Conservation (phyloP, 495 filamentous ascomycete species). For the Aspergillus homomorphus region DNA sequence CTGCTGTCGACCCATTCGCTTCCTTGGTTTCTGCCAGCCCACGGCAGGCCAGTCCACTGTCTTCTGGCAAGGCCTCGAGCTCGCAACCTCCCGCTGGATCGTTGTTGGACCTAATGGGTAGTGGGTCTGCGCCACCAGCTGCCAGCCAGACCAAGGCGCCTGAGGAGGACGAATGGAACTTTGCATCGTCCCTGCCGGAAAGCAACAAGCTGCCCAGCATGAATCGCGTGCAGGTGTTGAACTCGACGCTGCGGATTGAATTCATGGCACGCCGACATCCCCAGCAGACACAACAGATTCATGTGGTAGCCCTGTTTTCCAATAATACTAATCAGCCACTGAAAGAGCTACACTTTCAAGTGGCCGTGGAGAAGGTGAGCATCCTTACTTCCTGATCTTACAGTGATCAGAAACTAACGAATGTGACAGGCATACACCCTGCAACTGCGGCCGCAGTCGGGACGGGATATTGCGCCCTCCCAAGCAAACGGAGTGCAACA, state of each 20-base stretch:
- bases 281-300: constrained; percentile 43
- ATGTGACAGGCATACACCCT: constrained; percentile 67
- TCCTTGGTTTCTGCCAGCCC: constrained; percentile 59
- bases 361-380: constrained; percentile 87
- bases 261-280: constrained; percentile 47
- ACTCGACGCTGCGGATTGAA: constrained; percentile 51
- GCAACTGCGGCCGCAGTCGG: constrained; percentile 77
- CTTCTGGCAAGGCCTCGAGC: constrained; percentile 14
- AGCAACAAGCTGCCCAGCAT: constrained; percentile 47
- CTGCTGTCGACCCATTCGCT: constrained; percentile 63
- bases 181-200: constrained; percentile 80
- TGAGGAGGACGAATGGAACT: constrained; percentile 85
- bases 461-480: constrained; percentile 66
- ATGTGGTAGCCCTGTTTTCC: constrained; percentile 66
- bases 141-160: constrained; percentile 25
- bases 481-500: constrained; percentile 80
- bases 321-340: constrained; percentile 71
- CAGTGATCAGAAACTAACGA: neutral
- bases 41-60: constrained; percentile 38
- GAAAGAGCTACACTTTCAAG: constrained; percentile 80
- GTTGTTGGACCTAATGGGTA: constrained; percentile 41
- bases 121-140: constrained; percentile 19
- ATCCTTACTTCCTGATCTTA: neutral
- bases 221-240: constrained; percentile 60
- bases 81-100: constrained; percentile 34